Percentiles rank a stretch among this genome's conserved stretches.
These are phyloP conservation scores for Heliocybe sulcata DNA, from an alignment of 1,284 basidiomycete genomes.

Conservation along the genomic window DNA sequence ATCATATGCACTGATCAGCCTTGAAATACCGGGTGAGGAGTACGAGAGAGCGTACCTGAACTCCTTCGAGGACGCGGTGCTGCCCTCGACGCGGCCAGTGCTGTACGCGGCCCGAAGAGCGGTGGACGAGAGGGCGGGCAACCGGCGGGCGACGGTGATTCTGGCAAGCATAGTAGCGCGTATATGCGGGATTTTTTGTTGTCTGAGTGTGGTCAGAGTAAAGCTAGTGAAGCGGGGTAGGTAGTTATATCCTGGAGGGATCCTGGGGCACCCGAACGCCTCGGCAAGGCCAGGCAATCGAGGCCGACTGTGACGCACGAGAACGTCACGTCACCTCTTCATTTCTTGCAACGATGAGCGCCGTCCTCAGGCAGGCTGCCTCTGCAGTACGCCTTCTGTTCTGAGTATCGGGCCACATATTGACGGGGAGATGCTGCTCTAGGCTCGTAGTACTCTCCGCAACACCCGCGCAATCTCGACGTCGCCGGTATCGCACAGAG, in stretches of 20 bases:
- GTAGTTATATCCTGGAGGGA: conserved; percentile 5
- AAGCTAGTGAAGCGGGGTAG: too few species aligned
- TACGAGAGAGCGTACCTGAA: conserved; percentile 48
- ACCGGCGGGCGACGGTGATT: conserved; percentile 5
- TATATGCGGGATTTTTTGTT: too few species aligned
- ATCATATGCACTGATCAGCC: conserved; percentile 7
- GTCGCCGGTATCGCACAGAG: conserved; percentile 61
- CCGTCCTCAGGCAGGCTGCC: conserved; percentile 51
- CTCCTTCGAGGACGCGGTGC: conserved; percentile 48
- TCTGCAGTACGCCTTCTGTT: conserved; percentile 31
- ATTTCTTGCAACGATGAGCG: conserved; percentile 44
- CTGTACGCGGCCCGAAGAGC: conserved; percentile 9
- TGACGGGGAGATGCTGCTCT: conserved; percentile 22
- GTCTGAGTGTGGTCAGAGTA: too few species aligned
- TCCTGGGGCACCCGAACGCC: conserved; percentile 3
- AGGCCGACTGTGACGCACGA: conserved; percentile 11
- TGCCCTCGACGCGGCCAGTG: conserved; percentile 30
- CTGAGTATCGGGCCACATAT: conserved; percentile 4
- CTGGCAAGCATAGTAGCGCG: conserved; percentile 8
- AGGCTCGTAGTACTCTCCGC: conserved; percentile 23
- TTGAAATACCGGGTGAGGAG: too few species aligned
- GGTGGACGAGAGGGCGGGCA: conserved; percentile 1
- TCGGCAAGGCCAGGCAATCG: conserved; percentile 20
- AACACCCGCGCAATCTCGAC: conserved; percentile 54
- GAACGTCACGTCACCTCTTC: conserved; percentile 20